Percentiles rank a stretch among this genome's conserved stretches.
These are phyloP conservation scores for Salinomyces thailandicus DNA, from an alignment of 2,329 filamentous ascomycete species.

Conservation along the genomic window DNA sequence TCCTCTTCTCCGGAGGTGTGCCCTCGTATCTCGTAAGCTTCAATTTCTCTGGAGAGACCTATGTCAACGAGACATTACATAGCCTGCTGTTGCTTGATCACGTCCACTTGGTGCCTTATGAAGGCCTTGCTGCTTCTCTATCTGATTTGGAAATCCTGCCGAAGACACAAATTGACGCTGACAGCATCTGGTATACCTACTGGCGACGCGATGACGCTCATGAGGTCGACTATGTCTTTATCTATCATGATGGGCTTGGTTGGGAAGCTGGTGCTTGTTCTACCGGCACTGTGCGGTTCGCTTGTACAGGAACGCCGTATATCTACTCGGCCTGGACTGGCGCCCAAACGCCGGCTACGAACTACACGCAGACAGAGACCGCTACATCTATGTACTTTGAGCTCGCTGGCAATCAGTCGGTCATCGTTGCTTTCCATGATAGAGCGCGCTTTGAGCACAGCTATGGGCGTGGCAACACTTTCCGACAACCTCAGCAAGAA, in stretches of 20 bases:
- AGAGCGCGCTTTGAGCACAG: slow-evolving; percentile 4
- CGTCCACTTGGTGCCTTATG: slow-evolving; percentile 26
- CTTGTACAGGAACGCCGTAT: slow-evolving; percentile 26
- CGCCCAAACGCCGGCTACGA: slow-evolving; percentile 20
- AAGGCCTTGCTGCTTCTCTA: slow-evolving; percentile 25
- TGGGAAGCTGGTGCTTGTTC: slow-evolving; percentile 10
- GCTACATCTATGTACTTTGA: slow-evolving; percentile 26
- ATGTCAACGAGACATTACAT: slow-evolving; percentile 14
- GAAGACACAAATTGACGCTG: slow-evolving; percentile 16
- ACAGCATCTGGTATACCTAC: slow-evolving; percentile 27
- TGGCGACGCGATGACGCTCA: slow-evolving; percentile 25
- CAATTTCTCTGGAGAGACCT: slow-evolving; percentile 8
- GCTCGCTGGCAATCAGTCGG: slow-evolving; percentile 32
- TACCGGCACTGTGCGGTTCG: slow-evolving; percentile 22
- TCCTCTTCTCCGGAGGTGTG: slow-evolving; percentile 33
- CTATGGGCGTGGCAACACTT: background rate
- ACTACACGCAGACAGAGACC: slow-evolving; percentile 23
- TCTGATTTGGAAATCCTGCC: slow-evolving; percentile 25
- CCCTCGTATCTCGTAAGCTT: slow-evolving; percentile 13
- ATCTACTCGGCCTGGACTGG: slow-evolving; percentile 37
- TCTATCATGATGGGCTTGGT: slow-evolving; percentile 32
- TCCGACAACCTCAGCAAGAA: background rate
- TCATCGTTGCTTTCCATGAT: slow-evolving; percentile 30
- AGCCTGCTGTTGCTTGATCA: slow-evolving; percentile 23
- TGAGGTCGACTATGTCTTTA: slow-evolving; percentile 28